phyloP scores from a whole-genome alignment of 169 alveolate species.

The Plasmodium yoelii region DNA sequence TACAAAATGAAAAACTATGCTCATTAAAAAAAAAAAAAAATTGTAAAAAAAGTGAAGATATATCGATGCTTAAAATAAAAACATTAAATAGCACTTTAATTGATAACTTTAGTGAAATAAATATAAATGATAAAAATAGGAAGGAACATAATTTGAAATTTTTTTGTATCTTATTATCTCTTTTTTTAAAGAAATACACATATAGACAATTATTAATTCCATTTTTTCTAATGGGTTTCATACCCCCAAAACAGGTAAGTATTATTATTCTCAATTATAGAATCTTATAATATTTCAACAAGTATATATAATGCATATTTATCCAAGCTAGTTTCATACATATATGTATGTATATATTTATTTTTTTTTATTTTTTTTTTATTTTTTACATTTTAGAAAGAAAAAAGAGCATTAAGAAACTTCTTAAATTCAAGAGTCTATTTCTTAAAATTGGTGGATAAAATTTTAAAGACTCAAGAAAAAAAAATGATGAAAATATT shows the following conservation, averaged over 20 bases:
- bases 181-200: slow-evolving; percentile 42
- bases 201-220: slow-evolving; percentile 11
- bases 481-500: not conserved
- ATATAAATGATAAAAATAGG: slow-evolving; percentile 45
- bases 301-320: not conserved
- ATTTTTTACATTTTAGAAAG: slow-evolving; percentile 10
- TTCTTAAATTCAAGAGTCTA: slow-evolving; percentile 47
- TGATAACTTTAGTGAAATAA: slow-evolving; percentile 53
- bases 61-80: slow-evolving; percentile 5
- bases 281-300: not conserved
- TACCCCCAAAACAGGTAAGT: slow-evolving; percentile 31
- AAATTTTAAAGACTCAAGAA: not conserved
- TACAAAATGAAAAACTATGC: no score
- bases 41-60: not conserved
- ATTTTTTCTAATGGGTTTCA: slow-evolving; percentile 40
- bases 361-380: no score
- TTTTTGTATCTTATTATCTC: slow-evolving; percentile 39
- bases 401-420: slow-evolving; percentile 32
- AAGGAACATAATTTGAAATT: slow-evolving; percentile 52
- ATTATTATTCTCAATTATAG: not conserved
- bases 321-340: no score
- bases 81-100: slow-evolving; percentile 46
- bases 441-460: slow-evolving; percentile 23
- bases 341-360: no score
- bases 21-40: not conserved